These are phyloP conservation scores for Starmerella bacillaris DNA, from an alignment of 805 yeast species.

Conservation along the genomic window DNA sequence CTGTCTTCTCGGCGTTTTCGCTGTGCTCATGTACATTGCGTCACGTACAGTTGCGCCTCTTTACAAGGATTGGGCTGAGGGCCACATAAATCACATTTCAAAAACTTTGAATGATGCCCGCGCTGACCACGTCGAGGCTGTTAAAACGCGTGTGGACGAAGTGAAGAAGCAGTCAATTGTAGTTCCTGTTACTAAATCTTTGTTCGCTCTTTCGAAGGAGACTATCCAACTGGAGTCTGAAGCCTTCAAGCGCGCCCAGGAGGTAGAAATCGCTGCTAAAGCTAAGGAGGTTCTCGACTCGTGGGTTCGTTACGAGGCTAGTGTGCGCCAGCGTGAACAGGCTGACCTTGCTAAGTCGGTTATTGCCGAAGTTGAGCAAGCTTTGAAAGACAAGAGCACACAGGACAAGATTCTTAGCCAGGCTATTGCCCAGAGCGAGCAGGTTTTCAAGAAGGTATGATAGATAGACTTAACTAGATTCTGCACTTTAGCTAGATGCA, in stretches of 20 bases:
- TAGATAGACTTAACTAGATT: not conserved
- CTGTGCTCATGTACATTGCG: slow-evolving; percentile 53
- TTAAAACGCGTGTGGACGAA: slow-evolving; percentile 73
- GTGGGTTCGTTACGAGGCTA: slow-evolving; percentile 96
- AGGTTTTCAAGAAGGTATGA: slow-evolving; percentile 33
- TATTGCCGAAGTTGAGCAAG: slow-evolving; percentile 72
- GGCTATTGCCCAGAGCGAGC: slow-evolving; percentile 83
- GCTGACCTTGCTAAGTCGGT: slow-evolving; percentile 74
- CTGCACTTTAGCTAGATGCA: too few species aligned
- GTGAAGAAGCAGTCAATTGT: slow-evolving; percentile 84
- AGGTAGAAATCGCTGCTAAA: slow-evolving; percentile 68
- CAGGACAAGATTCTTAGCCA: slow-evolving; percentile 83
- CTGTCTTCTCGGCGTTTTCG: slow-evolving; percentile 61
- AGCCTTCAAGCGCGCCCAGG: slow-evolving; percentile 82
- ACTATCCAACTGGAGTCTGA: slow-evolving; percentile 91
- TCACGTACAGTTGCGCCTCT: slow-evolving; percentile 86
- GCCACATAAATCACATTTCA: slow-evolving; percentile 63
- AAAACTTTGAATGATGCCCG: slow-evolving; percentile 74
- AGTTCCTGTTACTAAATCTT: slow-evolving; percentile 73
- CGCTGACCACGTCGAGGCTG: slow-evolving; percentile 78
- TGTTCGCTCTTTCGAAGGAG: slow-evolving; percentile 89
- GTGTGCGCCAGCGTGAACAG: slow-evolving; percentile 92
- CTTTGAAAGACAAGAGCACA: slow-evolving; percentile 71
- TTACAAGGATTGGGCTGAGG: slow-evolving; percentile 85
- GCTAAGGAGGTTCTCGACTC: slow-evolving; percentile 93